Evolutionary conservation across 805 yeast species (phyloP).

Genomic region (Cyberlindnera amylophila): DNA sequence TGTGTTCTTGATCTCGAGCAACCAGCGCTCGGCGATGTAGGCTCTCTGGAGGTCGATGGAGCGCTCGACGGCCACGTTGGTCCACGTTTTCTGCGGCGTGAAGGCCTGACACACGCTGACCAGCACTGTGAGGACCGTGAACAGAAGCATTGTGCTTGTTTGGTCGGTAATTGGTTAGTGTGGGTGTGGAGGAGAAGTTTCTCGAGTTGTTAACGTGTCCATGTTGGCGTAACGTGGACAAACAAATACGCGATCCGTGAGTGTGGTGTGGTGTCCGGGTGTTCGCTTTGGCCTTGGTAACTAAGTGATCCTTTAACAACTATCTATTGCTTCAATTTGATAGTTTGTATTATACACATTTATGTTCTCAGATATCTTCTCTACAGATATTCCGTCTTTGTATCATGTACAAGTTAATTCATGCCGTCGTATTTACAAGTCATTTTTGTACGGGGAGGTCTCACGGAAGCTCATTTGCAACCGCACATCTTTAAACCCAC

Average conservation of each 20-base stretch:
- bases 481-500: too few species aligned
- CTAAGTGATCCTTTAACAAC: neutral
- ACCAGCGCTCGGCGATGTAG: slow-evolving; percentile 58
- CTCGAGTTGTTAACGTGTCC: neutral
- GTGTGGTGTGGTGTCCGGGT: slow-evolving; percentile 6
- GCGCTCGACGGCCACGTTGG: slow-evolving; percentile 53
- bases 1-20: slow-evolving; percentile 56
- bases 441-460: neutral
- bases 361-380: neutral
- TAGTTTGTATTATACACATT: neutral
- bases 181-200: too few species aligned
- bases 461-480: neutral
- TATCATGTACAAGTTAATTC: neutral
- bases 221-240: neutral
- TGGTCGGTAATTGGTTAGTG: too few species aligned
- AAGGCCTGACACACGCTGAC: slow-evolving; percentile 6
- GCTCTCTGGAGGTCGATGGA: slow-evolving; percentile 61
- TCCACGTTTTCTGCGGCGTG: slow-evolving; percentile 34
- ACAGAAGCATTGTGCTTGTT: slow-evolving; percentile 4
- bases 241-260: neutral
- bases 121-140: slow-evolving; percentile 7
- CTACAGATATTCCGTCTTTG: too few species aligned
- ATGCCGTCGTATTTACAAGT: slow-evolving; percentile 3
- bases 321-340: neutral
- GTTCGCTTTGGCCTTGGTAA: neutral